phyloP scores from a whole-genome alignment of 768 basidiomycete genomes.

The Trametes meyenii region DNA sequence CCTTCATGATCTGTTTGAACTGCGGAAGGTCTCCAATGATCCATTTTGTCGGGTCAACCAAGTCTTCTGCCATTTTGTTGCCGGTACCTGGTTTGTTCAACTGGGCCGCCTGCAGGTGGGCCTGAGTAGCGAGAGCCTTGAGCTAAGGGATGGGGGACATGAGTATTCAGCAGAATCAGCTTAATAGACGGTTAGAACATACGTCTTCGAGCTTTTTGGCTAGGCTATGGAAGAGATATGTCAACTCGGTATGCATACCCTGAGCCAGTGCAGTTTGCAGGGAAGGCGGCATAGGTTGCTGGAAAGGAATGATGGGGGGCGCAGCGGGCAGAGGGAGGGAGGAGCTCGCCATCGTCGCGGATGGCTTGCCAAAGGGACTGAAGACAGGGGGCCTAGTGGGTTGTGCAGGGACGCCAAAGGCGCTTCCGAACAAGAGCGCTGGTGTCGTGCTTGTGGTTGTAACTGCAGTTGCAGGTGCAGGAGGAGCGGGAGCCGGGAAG shows the following conservation, averaged over 20 bases:
- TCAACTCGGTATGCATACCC: slow-evolving; percentile 72
- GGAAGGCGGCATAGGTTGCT: slow-evolving; percentile 5
- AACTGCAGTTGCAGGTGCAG: background rate
- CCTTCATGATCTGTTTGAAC: slow-evolving; percentile 52
- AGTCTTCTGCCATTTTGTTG: slow-evolving; percentile 46
- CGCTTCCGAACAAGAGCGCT: background rate
- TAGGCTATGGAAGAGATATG: slow-evolving; percentile 48
- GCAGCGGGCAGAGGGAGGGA: background rate
- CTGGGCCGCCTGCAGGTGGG: background rate
- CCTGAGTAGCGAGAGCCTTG: slow-evolving; percentile 12
- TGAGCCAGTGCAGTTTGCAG: slow-evolving; percentile 45
- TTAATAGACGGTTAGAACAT: slow-evolving; percentile 30
- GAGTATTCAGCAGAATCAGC: too few species aligned
- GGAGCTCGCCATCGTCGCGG: background rate
- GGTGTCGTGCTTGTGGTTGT: background rate
- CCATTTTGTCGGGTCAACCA: slow-evolving; percentile 56
- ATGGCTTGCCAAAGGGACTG: background rate
- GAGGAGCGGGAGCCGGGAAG: background rate
- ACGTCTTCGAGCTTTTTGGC: slow-evolving; percentile 62
- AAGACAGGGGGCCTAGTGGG: background rate
- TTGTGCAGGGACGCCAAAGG: background rate
- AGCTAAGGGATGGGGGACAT: too few species aligned
- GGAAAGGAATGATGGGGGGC: slow-evolving; percentile 10
- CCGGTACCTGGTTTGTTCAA: slow-evolving; percentile 40
- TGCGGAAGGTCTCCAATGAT: slow-evolving; percentile 51